Percentiles rank a stretch among this genome's conserved stretches.
Conservation (phyloP, 1,284 basidiomycete genomes). For the Ganoderma lucidum region DNA sequence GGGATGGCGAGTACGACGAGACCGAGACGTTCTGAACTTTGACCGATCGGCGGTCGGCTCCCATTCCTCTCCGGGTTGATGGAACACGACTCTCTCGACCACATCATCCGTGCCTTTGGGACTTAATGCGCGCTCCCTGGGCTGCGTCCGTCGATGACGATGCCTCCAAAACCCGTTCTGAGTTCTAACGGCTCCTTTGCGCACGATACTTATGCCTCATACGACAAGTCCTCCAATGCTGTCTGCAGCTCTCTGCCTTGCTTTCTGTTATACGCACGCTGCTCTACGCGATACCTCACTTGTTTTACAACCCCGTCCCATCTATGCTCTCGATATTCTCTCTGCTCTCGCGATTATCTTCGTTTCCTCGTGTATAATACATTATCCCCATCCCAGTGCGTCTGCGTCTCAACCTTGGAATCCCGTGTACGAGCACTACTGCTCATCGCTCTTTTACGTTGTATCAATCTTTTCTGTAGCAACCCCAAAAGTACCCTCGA, state of each 20-base stretch:
- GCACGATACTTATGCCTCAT: not conserved
- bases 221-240: not conserved
- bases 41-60: not conserved
- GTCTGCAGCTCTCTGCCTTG: not conserved
- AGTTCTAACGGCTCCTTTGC: not conserved
- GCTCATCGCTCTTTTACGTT: not conserved
- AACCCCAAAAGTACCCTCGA: not conserved
- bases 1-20: not conserved
- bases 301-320: not conserved
- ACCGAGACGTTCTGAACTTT: constrained; percentile 2
- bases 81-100: not conserved
- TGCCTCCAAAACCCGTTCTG: not conserved
- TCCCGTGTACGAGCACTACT: not conserved
- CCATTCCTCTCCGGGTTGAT: not conserved
- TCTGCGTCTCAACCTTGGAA: not conserved
- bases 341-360: not conserved
- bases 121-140: not conserved
- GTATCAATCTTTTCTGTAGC: not conserved
- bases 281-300: not conserved
- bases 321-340: not conserved
- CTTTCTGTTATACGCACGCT: not conserved
- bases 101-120: not conserved
- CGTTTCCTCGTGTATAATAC: not conserved
- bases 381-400: not conserved
- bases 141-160: not conserved